Base-by-base conservation (phyloP, 345 rosid species). In the Populus davidiana region DNA sequence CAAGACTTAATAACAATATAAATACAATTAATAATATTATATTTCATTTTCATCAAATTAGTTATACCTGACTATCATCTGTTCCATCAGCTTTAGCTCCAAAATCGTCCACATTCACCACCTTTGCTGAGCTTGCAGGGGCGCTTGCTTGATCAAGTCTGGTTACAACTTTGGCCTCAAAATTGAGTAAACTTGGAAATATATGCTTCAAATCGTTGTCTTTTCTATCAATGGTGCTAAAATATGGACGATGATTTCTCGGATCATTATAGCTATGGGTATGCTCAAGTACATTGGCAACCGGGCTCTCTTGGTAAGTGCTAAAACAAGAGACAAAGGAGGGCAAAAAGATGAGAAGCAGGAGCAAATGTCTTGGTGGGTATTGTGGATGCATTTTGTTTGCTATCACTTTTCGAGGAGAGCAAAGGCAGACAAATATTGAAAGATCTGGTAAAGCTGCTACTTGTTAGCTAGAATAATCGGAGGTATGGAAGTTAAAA, bases 41-140 rank as follows among this genome's bases (percentile, higher is more conserved):
- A 1, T 73, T 35, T 33, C 14, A 18, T 27, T 44, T 20, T 17
- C 35, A 4, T 29, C 31, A 9, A 8, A 75, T 67, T 13, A 13
- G 4, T 23, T 33, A 8, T 78, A 86, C 88, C 86, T 77, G 69
- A 25, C 79, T 77, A 50, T 82, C 84, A 67, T 86, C 89, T 18
- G 36, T 65, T 23, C 87, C 87, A 59, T 82, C 75, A 11, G 79
- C 87, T 76, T 68, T 80, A 56, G 89, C 89, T 33, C 89, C 89
- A 54, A 80, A 86, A 62, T 82, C 76, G 44, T 78, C 87, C 38
- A 86, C 89, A 72, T 75, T 83, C n/a, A 81, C 66, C 20, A 63
- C 56, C 78, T 54, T 36, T 29, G 80, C 38, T 39, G 92, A 81
- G 36, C 81, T 25, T 21, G 39, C 33, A 13, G 76, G 41, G 71